Evolutionary conservation across 164 flowering plant species (phyloP).

Genomic region (Magnolia officinalis): DNA sequence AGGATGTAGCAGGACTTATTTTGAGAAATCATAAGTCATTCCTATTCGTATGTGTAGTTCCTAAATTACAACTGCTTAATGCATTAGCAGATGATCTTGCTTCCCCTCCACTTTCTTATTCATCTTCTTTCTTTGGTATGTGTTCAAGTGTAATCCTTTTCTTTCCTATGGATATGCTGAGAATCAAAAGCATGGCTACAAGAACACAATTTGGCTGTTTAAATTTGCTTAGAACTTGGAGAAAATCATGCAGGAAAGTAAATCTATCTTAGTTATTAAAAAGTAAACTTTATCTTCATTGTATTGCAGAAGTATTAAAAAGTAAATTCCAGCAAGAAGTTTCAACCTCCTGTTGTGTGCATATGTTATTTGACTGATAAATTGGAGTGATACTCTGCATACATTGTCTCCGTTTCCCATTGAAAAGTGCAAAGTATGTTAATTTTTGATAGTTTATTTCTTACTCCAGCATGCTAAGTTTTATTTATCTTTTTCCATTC

Average conservation of each 20-base stretch:
- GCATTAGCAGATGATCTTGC: no score
- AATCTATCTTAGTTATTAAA: no score
- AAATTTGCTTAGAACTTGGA: neutral
- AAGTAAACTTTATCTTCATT: neutral
- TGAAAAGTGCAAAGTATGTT: neutral
- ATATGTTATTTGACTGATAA: constrained; percentile 3
- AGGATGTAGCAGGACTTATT: no score
- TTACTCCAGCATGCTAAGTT: neutral
- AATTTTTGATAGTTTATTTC: neutral
- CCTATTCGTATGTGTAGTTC: no score
- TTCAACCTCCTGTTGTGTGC: neutral
- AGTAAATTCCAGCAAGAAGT: neutral
- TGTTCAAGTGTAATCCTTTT: no score
- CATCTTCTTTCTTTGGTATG: no score
- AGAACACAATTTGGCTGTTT: no score
- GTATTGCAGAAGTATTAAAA: neutral
- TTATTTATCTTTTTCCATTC: constrained; percentile 13
- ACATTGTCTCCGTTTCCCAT: neutral
- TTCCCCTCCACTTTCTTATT: no score
- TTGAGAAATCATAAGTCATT: no score
- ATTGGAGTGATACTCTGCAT: neutral
- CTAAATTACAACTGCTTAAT: no score
- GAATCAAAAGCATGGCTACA: no score
- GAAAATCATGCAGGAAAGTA: neutral
- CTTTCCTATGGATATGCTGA: no score